These are phyloP conservation scores for Ceratobasidium sp. DNA, from an alignment of 1,284 basidiomycete genomes.

Conservation along the genomic window DNA sequence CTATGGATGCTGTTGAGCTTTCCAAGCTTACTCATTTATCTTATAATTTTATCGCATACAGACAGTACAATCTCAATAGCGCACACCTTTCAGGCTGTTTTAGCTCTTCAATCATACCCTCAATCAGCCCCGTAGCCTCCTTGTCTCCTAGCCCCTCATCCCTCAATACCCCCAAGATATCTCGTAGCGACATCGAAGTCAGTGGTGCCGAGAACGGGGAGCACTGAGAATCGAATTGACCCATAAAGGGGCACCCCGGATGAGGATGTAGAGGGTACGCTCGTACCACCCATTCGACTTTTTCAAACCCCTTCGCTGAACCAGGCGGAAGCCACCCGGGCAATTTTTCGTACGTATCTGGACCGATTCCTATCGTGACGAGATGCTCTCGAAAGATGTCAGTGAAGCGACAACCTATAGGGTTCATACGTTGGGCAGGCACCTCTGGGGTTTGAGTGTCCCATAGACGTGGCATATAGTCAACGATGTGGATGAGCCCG, in stretches of 20 bases:
- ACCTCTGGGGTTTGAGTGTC: not conserved
- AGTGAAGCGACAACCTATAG: not conserved
- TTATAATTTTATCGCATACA: not conserved
- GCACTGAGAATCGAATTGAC: too few species aligned
- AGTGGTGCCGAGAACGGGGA: too few species aligned
- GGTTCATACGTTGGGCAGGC: constrained; percentile 9
- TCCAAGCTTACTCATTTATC: too few species aligned
- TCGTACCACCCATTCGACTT: not conserved
- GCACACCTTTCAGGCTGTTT: not conserved
- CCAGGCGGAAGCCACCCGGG: not conserved
- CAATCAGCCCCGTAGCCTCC: not conserved
- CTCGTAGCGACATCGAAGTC: not conserved
- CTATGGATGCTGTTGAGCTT: too few species aligned
- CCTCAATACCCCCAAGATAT: not conserved
- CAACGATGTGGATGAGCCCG: not conserved
- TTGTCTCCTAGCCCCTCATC: not conserved
- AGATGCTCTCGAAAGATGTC: not conserved
- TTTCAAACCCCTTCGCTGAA: not conserved
- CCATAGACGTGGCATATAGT: not conserved
- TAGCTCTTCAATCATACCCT: not conserved
- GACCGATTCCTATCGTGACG: not conserved
- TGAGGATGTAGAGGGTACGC: not conserved
- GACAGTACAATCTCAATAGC: not conserved
- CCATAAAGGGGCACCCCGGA: too few species aligned
- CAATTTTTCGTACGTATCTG: not conserved